Evolutionary conservation across 805 yeast genomes (phyloP), one percentile per base, ranked within the genome.

Genomic region (Myxozyma kluyveri): DNA sequence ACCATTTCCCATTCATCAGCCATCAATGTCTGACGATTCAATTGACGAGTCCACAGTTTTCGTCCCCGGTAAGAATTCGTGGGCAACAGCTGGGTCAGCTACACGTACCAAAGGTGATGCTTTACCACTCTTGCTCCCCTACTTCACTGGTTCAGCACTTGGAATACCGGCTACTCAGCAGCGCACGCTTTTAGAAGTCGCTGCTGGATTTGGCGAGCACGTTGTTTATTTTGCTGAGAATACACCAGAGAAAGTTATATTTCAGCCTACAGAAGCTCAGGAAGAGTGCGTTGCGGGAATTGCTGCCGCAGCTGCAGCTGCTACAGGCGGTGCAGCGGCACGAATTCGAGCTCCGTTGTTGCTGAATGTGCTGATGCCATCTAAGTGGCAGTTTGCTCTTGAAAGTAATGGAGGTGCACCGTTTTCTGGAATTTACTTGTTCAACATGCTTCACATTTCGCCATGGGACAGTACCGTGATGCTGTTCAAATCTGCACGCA

Each of bases 251-350:
- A 24, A 22, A 4, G 47, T 48, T 32, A 29, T 26, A 33, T 56
- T 56, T 41, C 59, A 56, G 35, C 54, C 59, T 1, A 54, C 60
- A 1, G 60, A 56, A 40, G 60, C 60, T 2, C 60, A 56, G 37
- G 47, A 27, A 14, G 59, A 49, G 26, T 56, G 59, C 39, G 35
- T 55, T 18, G 50, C 27, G 21, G 58, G 54, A 9, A 54, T 54
- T 23, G 51, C 49, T 3, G 57, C 43, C 12, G 36, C 32, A 14
- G 43, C 44, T 3, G 45, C 49, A 14, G 12, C 12, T 9, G 14
- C 12, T 14, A 9, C 33, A 9, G 33, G 14, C 9, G n/a, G n/a
- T n/a, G 33, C 33, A 14, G 33, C 33, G 12, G 33, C 33, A 9
- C 9, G 14, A 14, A 18, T n/a, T 21, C n/a, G 38, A 18, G 26